Evolutionary conservation across 1,139 yeast species (phyloP).

Genomic region (Candida labiduridarum): DNA sequence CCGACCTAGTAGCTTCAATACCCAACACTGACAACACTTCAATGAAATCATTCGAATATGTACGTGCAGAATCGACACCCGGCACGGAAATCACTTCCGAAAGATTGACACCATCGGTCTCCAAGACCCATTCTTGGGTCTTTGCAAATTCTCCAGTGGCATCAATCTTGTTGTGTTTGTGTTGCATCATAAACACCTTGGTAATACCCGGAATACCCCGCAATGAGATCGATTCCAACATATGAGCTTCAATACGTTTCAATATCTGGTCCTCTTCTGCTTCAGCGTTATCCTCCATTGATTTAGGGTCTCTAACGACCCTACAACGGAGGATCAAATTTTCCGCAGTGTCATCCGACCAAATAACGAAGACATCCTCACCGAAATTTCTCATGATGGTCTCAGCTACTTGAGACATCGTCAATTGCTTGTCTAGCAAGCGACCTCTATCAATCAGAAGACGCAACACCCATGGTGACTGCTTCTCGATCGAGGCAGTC

Average conservation of each 20-base stretch:
- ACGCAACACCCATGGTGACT: conserved; percentile 97
- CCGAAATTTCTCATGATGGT: conserved; percentile 97
- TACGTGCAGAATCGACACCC: conserved; percentile 89
- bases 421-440: conserved; percentile 96
- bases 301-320: conserved; percentile 95
- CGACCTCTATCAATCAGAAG: conserved; percentile 97
- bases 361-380: conserved; percentile 92
- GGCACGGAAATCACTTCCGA: conserved; percentile 95
- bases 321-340: conserved; percentile 97
- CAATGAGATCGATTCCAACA: conserved; percentile 91
- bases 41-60: conserved; percentile 94
- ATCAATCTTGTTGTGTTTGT: conserved; percentile 60
- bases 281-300: conserved; percentile 89
- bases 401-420: conserved; percentile 98
- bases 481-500: conserved; percentile 88
- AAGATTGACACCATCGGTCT: conserved; percentile 96
- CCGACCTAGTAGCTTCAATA: conserved; percentile 97
- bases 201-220: conserved; percentile 96
- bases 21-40: conserved; percentile 95
- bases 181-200: conserved; percentile 93
- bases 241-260: conserved; percentile 92
- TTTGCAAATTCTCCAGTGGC: conserved; percentile 84
- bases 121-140: conserved; percentile 94
- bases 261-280: conserved; percentile 95
- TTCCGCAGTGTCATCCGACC: conserved; percentile 99